phyloP scores from a whole-genome alignment of 129 eudicot genomes.

The Saposhnikovia divaricata region DNA sequence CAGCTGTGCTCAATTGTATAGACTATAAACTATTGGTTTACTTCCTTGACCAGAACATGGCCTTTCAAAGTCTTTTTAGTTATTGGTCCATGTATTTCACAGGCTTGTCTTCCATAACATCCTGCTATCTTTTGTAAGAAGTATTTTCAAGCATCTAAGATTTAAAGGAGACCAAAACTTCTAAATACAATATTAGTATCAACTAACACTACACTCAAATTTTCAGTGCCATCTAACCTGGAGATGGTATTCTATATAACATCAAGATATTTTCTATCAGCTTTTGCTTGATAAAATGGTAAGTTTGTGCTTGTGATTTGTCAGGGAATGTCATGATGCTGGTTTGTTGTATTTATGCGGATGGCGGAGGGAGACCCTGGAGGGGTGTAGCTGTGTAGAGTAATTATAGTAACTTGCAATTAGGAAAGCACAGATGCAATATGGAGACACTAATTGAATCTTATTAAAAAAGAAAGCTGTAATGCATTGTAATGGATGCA shows the following conservation, averaged over 20 bases:
- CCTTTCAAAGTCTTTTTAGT: background rate
- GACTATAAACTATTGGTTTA: background rate
- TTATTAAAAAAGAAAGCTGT: background rate
- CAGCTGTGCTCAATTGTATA: background rate
- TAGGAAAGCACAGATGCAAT: background rate
- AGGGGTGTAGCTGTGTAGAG: background rate
- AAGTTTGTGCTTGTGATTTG: background rate
- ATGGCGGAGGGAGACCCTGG: background rate
- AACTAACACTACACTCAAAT: background rate
- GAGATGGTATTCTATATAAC: background rate
- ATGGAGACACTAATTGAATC: background rate
- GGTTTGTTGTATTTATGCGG: background rate
- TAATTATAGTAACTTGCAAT: background rate
- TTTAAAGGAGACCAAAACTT: background rate
- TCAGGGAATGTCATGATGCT: background rate
- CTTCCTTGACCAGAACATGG: background rate
- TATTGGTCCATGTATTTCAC: background rate
- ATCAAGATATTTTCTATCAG: background rate
- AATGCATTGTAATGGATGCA: background rate
- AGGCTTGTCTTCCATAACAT: background rate
- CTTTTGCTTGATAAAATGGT: background rate
- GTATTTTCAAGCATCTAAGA: background rate
- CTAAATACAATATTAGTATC: background rate
- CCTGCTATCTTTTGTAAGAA: background rate
- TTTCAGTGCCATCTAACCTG: background rate